Conservation (phyloP, 805 yeast genomes). For the Saccharomycopsis synnaedendra region DNA sequence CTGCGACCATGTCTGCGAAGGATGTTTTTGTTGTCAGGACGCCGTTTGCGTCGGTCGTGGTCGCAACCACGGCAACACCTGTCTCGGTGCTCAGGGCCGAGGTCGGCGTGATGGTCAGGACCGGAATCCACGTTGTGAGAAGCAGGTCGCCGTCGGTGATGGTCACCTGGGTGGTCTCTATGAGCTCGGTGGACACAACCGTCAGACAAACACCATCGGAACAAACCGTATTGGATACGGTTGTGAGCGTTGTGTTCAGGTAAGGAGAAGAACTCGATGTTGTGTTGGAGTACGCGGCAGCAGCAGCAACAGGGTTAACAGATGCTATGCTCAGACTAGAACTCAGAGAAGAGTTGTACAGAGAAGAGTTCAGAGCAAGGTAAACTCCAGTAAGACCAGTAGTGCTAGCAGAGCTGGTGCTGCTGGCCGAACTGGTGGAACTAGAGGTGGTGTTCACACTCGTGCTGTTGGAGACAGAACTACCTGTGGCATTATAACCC, state of each 20-base stretch:
- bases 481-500: neutral
- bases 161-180: slow-evolving; percentile 11
- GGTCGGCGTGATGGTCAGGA: slow-evolving; percentile 4
- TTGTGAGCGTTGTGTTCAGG: slow-evolving; percentile 5
- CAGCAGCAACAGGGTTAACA: neutral
- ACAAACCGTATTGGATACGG: slow-evolving; percentile 1
- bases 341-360: neutral
- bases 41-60: slow-evolving; percentile 5
- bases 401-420: neutral
- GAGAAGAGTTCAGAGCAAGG: neutral
- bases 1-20: slow-evolving; percentile 3
- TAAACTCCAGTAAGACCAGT: slow-evolving; percentile 1
- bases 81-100: slow-evolving; percentile 22
- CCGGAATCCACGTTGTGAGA: slow-evolving; percentile 15
- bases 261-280: neutral
- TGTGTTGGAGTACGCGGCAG: slow-evolving; percentile 1
- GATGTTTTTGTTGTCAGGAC: slow-evolving; percentile 3
- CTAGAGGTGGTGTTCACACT: neutral
- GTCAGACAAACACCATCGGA: slow-evolving; percentile 11
- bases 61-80: slow-evolving; percentile 4
- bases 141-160: slow-evolving; percentile 10
- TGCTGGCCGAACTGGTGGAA: neutral
- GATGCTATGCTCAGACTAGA: neutral
- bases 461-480: neutral
- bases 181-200: slow-evolving; percentile 8